Evolutionary conservation across 768 basidiomycete species (phyloP).

Genomic region (Auriscalpium microsporum): DNA sequence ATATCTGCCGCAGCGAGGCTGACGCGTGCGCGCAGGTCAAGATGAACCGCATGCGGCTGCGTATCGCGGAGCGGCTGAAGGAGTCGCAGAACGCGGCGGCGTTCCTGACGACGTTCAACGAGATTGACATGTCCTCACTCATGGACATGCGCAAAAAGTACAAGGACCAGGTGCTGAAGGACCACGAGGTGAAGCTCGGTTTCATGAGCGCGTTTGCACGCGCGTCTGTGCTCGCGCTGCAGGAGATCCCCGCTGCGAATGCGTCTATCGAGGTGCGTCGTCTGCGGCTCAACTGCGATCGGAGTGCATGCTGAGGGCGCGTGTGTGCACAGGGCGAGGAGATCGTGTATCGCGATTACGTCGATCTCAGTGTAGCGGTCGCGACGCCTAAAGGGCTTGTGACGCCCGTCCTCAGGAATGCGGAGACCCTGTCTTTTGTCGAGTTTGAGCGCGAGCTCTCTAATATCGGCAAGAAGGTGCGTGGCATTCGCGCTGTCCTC

Average conservation of each 20-base stretch:
- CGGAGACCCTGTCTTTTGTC: slow-evolving; percentile 77
- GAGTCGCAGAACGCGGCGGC: slow-evolving; percentile 96
- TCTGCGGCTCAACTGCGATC: slow-evolving; percentile 22
- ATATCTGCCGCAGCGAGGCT: neutral
- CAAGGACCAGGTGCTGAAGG: slow-evolving; percentile 87
- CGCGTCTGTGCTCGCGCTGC: slow-evolving; percentile 74
- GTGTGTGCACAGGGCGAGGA: slow-evolving; percentile 48
- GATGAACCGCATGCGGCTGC: slow-evolving; percentile 97
- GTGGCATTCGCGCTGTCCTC: slow-evolving; percentile 7
- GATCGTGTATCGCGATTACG: slow-evolving; percentile 87
- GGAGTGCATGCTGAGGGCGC: neutral
- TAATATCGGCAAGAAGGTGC: slow-evolving; percentile 79
- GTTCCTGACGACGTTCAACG: slow-evolving; percentile 97
- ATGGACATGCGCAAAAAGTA: slow-evolving; percentile 86
- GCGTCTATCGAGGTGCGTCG: slow-evolving; percentile 66
- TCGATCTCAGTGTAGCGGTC: slow-evolving; percentile 93
- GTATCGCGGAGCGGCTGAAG: slow-evolving; percentile 96
- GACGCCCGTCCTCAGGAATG: slow-evolving; percentile 91
- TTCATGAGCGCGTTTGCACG: slow-evolving; percentile 97
- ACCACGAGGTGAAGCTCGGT: slow-evolving; percentile 92
- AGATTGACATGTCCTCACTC: slow-evolving; percentile 97
- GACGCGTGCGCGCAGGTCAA: slow-evolving; percentile 54
- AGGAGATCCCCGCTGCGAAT: slow-evolving; percentile 91
- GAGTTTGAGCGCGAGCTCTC: slow-evolving; percentile 93
- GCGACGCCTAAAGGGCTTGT: slow-evolving; percentile 97